Conservation (phyloP, 495 filamentous ascomycete species). For the Apodospora peruviana region DNA sequence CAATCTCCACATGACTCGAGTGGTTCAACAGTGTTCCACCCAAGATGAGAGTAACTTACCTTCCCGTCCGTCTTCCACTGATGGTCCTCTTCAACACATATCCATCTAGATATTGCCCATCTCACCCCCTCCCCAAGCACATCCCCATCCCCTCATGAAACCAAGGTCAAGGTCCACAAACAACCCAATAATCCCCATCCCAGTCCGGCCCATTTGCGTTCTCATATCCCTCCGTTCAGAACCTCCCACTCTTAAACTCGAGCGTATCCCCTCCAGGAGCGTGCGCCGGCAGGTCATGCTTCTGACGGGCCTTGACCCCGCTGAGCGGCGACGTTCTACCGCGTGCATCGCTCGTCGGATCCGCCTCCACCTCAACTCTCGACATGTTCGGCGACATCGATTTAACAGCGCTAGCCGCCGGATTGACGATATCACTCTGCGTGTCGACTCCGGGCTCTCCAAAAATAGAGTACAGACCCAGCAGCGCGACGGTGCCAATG, state of each 20-base stretch:
- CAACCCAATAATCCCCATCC: too few species aligned
- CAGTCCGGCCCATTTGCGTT: too few species aligned
- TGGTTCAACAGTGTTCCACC: too few species aligned
- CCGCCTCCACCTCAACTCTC: neutral
- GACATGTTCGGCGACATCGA: neutral
- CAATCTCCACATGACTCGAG: too few species aligned
- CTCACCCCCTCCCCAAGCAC: too few species aligned
- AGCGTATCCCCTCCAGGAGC: neutral
- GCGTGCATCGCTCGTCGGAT: neutral
- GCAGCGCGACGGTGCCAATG: neutral
- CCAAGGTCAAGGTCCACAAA: too few species aligned
- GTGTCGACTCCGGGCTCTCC: neutral
- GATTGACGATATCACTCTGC: neutral
- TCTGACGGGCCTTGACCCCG: neutral
- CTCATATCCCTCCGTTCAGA: too few species aligned
- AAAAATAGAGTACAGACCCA: neutral
- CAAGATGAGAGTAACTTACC: too few species aligned
- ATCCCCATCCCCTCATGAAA: too few species aligned
- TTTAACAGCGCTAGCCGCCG: neutral
- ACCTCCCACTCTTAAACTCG: neutral
- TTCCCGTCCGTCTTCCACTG: too few species aligned
- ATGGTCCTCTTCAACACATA: too few species aligned
- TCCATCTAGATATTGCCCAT: too few species aligned
- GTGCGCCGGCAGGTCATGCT: neutral
- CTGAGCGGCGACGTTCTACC: neutral